phyloP scores from a whole-genome alignment of 108 stramenopile genomes.

The Pseudonitzschia multiseries region DNA sequence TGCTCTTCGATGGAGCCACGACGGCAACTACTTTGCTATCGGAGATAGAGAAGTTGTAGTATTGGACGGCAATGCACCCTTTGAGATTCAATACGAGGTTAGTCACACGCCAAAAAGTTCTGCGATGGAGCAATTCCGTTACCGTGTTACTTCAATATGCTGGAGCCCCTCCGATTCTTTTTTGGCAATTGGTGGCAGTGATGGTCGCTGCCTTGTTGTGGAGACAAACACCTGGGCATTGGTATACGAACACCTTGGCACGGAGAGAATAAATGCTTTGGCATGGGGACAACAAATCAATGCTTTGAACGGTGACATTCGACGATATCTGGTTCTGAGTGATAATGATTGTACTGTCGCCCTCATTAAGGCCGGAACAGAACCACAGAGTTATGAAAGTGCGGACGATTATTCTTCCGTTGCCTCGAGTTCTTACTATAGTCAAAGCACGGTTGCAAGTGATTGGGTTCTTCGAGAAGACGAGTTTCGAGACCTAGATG shows the following conservation, averaged over 20 bases:
- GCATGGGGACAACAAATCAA: constrained; percentile 35
- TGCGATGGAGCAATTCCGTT: constrained; percentile 9
- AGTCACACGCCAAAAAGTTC: constrained; percentile 20
- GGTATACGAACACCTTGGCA: constrained; percentile 42
- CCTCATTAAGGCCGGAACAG: constrained; percentile 40
- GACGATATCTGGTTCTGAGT: constrained; percentile 39
- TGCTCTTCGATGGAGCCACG: constrained; percentile 39
- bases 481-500: constrained; percentile 34
- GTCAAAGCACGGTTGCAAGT: neutral
- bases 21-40: constrained; percentile 37
- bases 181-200: constrained; percentile 43
- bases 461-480: constrained; percentile 42
- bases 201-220: constrained; percentile 36
- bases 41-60: constrained; percentile 42
- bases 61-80: constrained; percentile 14
- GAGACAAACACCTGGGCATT: constrained; percentile 45
- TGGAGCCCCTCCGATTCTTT: constrained; percentile 43
- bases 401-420: constrained; percentile 24
- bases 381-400: constrained; percentile 8
- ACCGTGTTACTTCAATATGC: constrained; percentile 36
- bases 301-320: constrained; percentile 2
- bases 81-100: constrained; percentile 28
- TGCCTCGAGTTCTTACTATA: constrained; percentile 32
- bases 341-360: constrained; percentile 34
- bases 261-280: constrained; percentile 19